Conservation (phyloP, 2,329 filamentous ascomycete species). For the Ascochyta clinopodiicola region DNA sequence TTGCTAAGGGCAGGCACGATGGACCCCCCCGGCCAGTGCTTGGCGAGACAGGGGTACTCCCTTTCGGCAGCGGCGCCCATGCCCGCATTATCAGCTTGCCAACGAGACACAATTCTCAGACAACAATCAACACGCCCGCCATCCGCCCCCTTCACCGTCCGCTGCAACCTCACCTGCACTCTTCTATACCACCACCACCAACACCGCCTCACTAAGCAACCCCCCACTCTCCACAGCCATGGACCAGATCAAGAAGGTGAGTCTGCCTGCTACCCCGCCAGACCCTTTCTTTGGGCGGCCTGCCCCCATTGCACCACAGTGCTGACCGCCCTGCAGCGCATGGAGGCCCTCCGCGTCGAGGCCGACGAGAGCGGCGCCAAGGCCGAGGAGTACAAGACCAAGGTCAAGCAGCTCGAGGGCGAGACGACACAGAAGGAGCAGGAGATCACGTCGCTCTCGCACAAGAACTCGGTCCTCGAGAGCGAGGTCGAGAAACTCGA, state of each 20-base stretch:
- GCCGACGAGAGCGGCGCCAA: constrained; percentile 82
- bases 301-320: background rate
- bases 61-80: constrained; percentile 28
- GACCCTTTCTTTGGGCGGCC: constrained; percentile 24
- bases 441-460: constrained; percentile 93
- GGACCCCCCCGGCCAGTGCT: constrained; percentile 5
- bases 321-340: constrained; percentile 69
- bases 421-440: constrained; percentile 97
- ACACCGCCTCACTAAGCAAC: constrained; percentile 10
- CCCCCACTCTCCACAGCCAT: constrained; percentile 55
- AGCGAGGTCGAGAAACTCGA: constrained; percentile 92
- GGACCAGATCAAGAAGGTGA: constrained; percentile 91
- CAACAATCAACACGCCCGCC: constrained; percentile 27
- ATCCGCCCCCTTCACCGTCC: constrained; percentile 14
- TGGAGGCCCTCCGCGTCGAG: constrained; percentile 93
- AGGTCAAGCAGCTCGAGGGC: constrained; percentile 90
- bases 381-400: constrained; percentile 84
- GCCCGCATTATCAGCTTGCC: constrained; percentile 40
- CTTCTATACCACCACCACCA: constrained; percentile 7
- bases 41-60: constrained; percentile 24
- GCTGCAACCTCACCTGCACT: constrained; percentile 14
- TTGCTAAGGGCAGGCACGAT: constrained; percentile 32
- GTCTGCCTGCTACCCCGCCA: constrained; percentile 54
- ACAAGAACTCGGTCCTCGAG: constrained; percentile 95
- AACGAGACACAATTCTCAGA: constrained; percentile 25